These are phyloP conservation scores for Scalesia atractyloides DNA, from an alignment of 129 eudicot genomes.

Conservation along the genomic window DNA sequence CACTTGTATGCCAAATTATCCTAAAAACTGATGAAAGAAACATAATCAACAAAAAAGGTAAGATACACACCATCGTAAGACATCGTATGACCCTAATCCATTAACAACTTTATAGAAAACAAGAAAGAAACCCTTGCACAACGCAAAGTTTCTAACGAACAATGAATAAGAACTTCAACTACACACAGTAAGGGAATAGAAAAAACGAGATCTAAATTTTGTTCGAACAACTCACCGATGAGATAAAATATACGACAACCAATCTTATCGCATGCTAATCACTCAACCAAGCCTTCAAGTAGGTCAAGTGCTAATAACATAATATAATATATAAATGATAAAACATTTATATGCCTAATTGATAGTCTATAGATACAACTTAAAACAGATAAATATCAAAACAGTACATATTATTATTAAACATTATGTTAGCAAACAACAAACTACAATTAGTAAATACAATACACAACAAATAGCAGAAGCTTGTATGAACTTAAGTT, in stretches of 20 bases:
- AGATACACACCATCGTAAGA: neutral
- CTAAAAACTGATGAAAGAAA: conserved; percentile 15
- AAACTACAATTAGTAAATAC: neutral
- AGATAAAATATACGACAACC: neutral
- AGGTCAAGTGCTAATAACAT: neutral
- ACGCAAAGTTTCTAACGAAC: neutral
- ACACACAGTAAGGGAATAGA: neutral
- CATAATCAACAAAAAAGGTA: neutral
- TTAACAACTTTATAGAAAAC: neutral
- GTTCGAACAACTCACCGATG: conserved; percentile 5
- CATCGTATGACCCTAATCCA: neutral
- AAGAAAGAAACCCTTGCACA: neutral
- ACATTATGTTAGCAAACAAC: conserved; percentile 5
- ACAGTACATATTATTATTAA: neutral
- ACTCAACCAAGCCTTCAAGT: neutral
- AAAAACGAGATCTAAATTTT: neutral
- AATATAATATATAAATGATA: neutral
- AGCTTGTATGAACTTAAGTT: no score
- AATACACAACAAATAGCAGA: neutral
- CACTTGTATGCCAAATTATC: conserved; percentile 21
- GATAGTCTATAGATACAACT: no score
- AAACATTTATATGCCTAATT: neutral
- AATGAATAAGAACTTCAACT: conserved; percentile 3
- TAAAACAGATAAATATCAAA: neutral
- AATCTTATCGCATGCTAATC: neutral